Percentiles rank a stretch among this genome's conserved stretches.
These are phyloP conservation scores for Ogataea paradorogensis DNA, from an alignment of 805 yeast species.

Conservation along the genomic window DNA sequence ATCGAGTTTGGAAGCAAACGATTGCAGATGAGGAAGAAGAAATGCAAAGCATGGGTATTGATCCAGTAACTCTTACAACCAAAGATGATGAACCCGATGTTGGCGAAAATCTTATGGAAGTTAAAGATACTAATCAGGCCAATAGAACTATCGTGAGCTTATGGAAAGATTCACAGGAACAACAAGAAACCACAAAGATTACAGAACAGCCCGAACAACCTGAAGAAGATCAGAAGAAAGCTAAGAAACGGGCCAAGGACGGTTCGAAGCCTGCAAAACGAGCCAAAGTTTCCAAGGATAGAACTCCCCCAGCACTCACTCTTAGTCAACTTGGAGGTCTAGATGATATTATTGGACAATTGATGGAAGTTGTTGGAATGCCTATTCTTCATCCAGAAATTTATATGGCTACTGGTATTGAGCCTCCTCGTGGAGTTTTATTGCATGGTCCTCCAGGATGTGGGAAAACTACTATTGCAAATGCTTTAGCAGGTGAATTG, in stretches of 20 bases:
- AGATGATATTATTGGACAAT: slow-evolving; percentile 76
- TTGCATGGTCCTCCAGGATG: slow-evolving; percentile 98
- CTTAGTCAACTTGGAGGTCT: slow-evolving; percentile 85
- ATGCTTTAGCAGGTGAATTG: slow-evolving; percentile 92
- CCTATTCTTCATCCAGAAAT: slow-evolving; percentile 95
- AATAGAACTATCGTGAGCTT: slow-evolving; percentile 72
- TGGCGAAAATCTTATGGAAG: slow-evolving; percentile 56
- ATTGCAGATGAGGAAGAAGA: slow-evolving; percentile 63
- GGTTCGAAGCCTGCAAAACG: slow-evolving; percentile 24
- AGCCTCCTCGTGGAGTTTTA: slow-evolving; percentile 92
- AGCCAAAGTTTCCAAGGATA: slow-evolving; percentile 45
- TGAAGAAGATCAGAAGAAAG: slow-evolving; percentile 16
- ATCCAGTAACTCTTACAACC: slow-evolving; percentile 15
- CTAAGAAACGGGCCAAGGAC: slow-evolving; percentile 50
- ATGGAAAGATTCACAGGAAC: slow-evolving; percentile 47
- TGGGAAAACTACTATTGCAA: slow-evolving; percentile 95
- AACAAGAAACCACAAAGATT: slow-evolving; percentile 10
- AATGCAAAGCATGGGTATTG: slow-evolving; percentile 36
- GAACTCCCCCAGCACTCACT: slow-evolving; percentile 66
- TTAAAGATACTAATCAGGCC: slow-evolving; percentile 60
- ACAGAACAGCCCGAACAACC: neutral
- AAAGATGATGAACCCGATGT: slow-evolving; percentile 18
- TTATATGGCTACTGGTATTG: slow-evolving; percentile 81
- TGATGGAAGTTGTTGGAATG: slow-evolving; percentile 86
- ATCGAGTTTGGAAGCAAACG: slow-evolving; percentile 51